phyloP scores from a whole-genome alignment of 257 asterid genomes.

The Avicennia marina region DNA sequence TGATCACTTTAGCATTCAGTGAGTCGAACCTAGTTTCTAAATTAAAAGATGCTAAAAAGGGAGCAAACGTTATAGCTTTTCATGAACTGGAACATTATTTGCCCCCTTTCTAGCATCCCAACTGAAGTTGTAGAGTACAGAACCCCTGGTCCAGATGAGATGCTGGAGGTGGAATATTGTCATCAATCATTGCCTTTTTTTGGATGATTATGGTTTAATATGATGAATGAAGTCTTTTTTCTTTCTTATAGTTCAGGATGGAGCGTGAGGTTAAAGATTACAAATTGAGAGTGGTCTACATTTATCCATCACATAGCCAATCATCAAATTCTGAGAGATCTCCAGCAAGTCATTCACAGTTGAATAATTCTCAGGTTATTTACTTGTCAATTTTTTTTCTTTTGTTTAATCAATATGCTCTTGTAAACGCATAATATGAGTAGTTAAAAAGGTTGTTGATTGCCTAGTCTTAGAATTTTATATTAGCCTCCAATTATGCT shows the following conservation, averaged over 20 bases:
- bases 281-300: constrained; percentile 22
- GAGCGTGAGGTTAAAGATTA: constrained; percentile 3
- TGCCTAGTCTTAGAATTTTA: no score
- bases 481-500: no score
- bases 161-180: not conserved
- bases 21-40: no score
- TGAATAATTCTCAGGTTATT: constrained; percentile 10
- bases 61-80: not conserved
- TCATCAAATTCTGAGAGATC: constrained; percentile 1
- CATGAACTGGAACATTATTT: not conserved
- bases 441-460: no score
- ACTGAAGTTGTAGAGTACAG: no score
- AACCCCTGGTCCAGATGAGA: not conserved
- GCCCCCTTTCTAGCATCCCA: not conserved
- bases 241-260: constrained; percentile 14
- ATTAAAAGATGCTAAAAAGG: not conserved
- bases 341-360: not conserved
- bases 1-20: no score
- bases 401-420: no score
- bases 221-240: not conserved
- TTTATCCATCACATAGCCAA: not conserved
- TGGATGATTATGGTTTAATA: not conserved
- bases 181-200: not conserved
- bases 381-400: no score
- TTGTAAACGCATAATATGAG: no score